These are phyloP conservation scores for Xylariaceae sp. DNA, from an alignment of 2,329 filamentous ascomycete species.

Conservation along the genomic window DNA sequence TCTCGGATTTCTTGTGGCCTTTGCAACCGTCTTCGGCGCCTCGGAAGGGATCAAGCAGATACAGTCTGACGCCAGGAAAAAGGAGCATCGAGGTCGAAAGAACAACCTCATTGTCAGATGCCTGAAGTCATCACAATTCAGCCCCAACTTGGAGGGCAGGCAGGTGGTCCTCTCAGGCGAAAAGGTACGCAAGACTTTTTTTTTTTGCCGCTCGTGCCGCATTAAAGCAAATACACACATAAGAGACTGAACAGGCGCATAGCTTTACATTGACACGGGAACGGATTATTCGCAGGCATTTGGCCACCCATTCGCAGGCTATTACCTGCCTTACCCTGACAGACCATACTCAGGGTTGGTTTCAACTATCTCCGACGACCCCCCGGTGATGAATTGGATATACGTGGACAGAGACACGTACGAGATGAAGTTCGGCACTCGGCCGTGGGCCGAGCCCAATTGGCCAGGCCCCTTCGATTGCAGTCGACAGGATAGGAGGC, in stretches of 20 bases:
- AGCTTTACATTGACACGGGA: constrained; percentile 45
- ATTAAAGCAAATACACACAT: too few relatives aligned
- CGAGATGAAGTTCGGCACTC: constrained; percentile 41
- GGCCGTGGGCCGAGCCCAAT: constrained; percentile 36
- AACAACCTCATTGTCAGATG: constrained; percentile 44
- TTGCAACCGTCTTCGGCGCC: constrained; percentile 40
- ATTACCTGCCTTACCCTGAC: constrained; percentile 53
- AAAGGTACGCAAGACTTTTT: constrained; percentile 25
- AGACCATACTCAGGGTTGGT: constrained; percentile 38
- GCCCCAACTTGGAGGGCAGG: constrained; percentile 39
- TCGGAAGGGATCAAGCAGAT: constrained; percentile 43
- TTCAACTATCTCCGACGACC: constrained; percentile 42
- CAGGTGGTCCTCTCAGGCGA: constrained; percentile 40
- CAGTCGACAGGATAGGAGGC: constrained; percentile 43
- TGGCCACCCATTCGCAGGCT: constrained; percentile 51
- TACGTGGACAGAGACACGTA: constrained; percentile 40
- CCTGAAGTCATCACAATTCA: constrained; percentile 41
- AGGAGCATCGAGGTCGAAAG: constrained; percentile 44
- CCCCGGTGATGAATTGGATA: constrained; percentile 47
- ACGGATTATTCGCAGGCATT: constrained; percentile 24
- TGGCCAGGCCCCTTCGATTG: constrained; percentile 45
- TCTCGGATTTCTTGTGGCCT: constrained; percentile 32
- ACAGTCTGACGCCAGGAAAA: constrained; percentile 39
- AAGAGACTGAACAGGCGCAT: not conserved
- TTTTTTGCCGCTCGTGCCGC: not conserved